These are phyloP conservation scores for Brettanomyces sp. DNA, from an alignment of 805 yeast genomes.

Conservation along the genomic window DNA sequence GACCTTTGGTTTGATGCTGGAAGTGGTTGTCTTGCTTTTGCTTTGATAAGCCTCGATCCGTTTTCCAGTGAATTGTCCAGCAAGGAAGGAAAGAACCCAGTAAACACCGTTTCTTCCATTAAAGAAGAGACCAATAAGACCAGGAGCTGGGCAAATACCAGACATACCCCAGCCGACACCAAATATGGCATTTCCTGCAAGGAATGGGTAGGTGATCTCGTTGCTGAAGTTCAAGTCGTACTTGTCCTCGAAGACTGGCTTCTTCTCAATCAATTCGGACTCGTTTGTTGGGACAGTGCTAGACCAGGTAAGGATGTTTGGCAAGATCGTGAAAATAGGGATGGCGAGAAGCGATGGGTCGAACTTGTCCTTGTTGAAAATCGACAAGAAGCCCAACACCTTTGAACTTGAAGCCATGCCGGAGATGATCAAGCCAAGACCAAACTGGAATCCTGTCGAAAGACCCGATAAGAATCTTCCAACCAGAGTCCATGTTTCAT, in stretches of 20 bases:
- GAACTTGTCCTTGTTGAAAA: constrained; percentile 26
- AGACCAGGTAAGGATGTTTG: constrained; percentile 33
- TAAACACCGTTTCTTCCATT: constrained; percentile 15
- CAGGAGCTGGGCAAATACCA: constrained; percentile 51
- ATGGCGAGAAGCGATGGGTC: constrained; percentile 41
- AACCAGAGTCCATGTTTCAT: neutral
- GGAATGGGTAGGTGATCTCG: constrained; percentile 20
- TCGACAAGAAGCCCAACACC: constrained; percentile 36
- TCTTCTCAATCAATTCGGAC: constrained; percentile 2
- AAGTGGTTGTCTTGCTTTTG: neutral
- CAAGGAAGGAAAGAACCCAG: constrained; percentile 22
- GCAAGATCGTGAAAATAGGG: constrained; percentile 32
- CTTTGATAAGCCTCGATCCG: constrained; percentile 30
- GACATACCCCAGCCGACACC: constrained; percentile 46
- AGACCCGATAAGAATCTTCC: constrained; percentile 12
- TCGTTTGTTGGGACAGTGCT: constrained; percentile 11
- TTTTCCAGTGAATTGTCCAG: constrained; percentile 29
- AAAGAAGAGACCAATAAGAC: constrained; percentile 22
- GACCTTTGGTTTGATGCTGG: neutral
- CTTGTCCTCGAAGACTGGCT: constrained; percentile 12
- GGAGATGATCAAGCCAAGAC: constrained; percentile 35
- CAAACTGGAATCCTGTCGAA: constrained; percentile 28
- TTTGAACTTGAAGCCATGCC: constrained; percentile 38
- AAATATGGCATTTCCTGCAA: constrained; percentile 35
- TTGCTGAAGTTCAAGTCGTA: constrained; percentile 20